These are phyloP conservation scores for Anthostomella pinea DNA, from an alignment of 2,329 filamentous ascomycete species.

Conservation along the genomic window DNA sequence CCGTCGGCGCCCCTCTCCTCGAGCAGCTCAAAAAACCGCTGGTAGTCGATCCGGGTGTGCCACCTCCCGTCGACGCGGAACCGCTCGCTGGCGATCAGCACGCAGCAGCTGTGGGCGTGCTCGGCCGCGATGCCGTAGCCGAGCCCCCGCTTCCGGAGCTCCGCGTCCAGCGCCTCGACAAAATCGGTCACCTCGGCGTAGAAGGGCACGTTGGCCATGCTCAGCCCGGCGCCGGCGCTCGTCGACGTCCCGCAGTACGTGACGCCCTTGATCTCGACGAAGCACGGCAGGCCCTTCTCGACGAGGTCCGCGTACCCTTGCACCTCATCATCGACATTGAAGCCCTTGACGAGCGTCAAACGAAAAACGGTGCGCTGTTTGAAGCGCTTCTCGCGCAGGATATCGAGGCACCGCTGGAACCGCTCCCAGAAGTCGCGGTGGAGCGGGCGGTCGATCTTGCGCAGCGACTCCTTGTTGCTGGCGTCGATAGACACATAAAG, in stretches of 20 bases:
- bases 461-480: slow-evolving; percentile 80
- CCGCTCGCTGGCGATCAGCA: slow-evolving; percentile 77
- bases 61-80: slow-evolving; percentile 77
- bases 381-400: slow-evolving; percentile 78
- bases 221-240: slow-evolving; percentile 78
- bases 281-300: slow-evolving; percentile 80
- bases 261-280: slow-evolving; percentile 94
- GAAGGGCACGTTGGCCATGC: slow-evolving; percentile 97
- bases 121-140: slow-evolving; percentile 90
- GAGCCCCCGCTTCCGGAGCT: slow-evolving; percentile 67
- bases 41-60: slow-evolving; percentile 91
- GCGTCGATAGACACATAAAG: slow-evolving; percentile 97
- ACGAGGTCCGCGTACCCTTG: slow-evolving; percentile 88
- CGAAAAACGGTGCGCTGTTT: slow-evolving; percentile 91
- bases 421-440: slow-evolving; percentile 98
- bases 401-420: slow-evolving; percentile 86
- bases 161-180: slow-evolving; percentile 69
- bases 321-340: slow-evolving; percentile 94
- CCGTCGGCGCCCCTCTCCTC: slow-evolving; percentile 64
- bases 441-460: slow-evolving; percentile 85
- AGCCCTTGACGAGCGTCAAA: slow-evolving; percentile 92
- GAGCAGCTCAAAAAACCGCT: slow-evolving; percentile 79
- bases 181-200: slow-evolving; percentile 88
- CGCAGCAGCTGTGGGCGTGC: slow-evolving; percentile 92
- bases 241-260: slow-evolving; percentile 94